Base-by-base conservation (phyloP, 192 early-diverging fungal species). In the Podila horticola region DNA sequence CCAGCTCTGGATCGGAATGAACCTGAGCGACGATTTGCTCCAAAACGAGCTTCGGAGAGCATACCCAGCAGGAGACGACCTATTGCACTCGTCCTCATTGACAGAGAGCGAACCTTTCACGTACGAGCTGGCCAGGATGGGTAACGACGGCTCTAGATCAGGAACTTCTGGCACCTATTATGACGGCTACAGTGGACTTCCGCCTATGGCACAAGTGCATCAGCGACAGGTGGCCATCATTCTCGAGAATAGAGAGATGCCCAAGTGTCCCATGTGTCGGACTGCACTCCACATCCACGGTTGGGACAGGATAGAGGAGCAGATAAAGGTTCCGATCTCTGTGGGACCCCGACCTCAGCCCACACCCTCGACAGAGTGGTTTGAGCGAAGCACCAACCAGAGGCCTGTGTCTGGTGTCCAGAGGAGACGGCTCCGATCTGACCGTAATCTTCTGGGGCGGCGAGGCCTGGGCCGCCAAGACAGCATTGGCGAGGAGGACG, bases 1-100 rank as follows among this genome's bases (percentile, higher is more conserved):
- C 45, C 77, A 81, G 36, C 71, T 73, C 15, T 81, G 77, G 77
- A 81, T 81, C 55, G 77, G 71, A 28, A 81, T 81, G 77, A 81
- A 81, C 26, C 26, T 81, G 51, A 57, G 71, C 17, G 77, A 81
- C 36, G 77, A 81, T 26, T 48, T 69, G 55, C 77, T 81, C 34
- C 77, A 81, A 34, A 72, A 65, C 15, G 77, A 81, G 24, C 66
- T 81, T 19, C 49, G 77, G 36, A 68, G 77, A 26, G 71, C 71
- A 10, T 81, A 73, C 45, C 77, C 77, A 8, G 66, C 71, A 7
- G 77, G 73, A 52, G 67, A 62, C 4, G 77, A 79, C 13, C n/a
- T 52, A 4, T 17, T 63, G 5, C 57, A 51, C 15, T 24, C 33
- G 10, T 66, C 62, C 34, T 29, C n/a, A 24, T 36, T 26, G 10